Conservation (phyloP, 129 eudicot species). For the Tanacetum coccineum region DNA sequence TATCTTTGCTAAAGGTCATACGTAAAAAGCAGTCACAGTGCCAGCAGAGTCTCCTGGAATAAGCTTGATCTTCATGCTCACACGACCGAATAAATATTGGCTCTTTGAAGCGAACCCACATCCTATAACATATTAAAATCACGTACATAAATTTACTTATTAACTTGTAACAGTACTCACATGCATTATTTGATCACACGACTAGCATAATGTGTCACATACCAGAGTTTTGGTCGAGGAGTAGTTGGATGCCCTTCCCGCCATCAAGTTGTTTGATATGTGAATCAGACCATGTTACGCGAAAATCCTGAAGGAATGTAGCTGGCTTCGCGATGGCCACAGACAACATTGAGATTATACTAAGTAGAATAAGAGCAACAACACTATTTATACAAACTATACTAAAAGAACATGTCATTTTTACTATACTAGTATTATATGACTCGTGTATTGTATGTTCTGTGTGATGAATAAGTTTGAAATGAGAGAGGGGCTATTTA, state of each 20-base stretch:
- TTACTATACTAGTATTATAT: too few species aligned
- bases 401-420: too few species aligned
- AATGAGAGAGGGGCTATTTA: too few species aligned
- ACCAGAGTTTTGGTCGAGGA: constrained; percentile 20
- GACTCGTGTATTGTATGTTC: too few species aligned
- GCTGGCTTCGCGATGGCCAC: constrained; percentile 7
- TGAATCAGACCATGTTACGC: constrained; percentile 11
- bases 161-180: too few species aligned
- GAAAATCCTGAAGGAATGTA: constrained; percentile 18
- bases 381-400: too few species aligned
- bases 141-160: not conserved
- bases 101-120: constrained; percentile 20
- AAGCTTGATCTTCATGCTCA: constrained; percentile 25
- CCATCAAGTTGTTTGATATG: constrained; percentile 21
- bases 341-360: too few species aligned
- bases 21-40: constrained; percentile 18
- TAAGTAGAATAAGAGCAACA: too few species aligned
- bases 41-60: constrained; percentile 19
- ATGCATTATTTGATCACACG: too few species aligned
- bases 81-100: constrained; percentile 13
- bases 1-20: not conserved
- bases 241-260: constrained; percentile 7
- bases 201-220: not conserved
- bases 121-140: constrained; percentile 4
- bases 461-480: too few species aligned